Conservation (phyloP, 2,329 filamentous ascomycete species). For the Calonectria multiphialidica region DNA sequence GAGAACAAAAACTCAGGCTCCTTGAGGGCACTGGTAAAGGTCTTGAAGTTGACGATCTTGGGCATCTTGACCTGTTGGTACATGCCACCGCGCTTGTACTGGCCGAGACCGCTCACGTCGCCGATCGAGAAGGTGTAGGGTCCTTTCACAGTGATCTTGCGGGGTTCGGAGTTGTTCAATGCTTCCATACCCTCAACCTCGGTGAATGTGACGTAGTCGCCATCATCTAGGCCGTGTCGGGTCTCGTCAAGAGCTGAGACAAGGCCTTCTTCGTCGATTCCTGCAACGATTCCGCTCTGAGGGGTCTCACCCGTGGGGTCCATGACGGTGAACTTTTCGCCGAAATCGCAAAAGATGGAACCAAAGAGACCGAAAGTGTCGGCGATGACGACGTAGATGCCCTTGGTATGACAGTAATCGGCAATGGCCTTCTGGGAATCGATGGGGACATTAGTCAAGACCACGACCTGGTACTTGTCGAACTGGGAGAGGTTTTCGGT, state of each 20-base stretch:
- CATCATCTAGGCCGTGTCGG: conserved; percentile 94
- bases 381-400: conserved; percentile 88
- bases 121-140: conserved; percentile 98
- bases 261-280: conserved; percentile 88
- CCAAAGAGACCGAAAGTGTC: conserved; percentile 96
- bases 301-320: conserved; percentile 93
- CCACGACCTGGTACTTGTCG: conserved; percentile 92
- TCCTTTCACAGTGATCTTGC: conserved; percentile 93
- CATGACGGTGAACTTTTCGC: conserved; percentile 90
- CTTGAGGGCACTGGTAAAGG: conserved; percentile 81
- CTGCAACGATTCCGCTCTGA: conserved; percentile 88
- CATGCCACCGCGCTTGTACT: conserved; percentile 89
- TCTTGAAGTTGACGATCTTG: conserved; percentile 90
- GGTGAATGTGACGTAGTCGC: conserved; percentile 94
- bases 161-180: conserved; percentile 85
- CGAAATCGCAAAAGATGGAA: conserved; percentile 97
- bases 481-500: conserved; percentile 83
- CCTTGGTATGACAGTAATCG: conserved; percentile 94
- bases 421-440: conserved; percentile 85
- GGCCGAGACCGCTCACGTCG: conserved; percentile 86
- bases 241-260: conserved; percentile 96
- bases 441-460: conserved; percentile 87
- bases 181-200: conserved; percentile 93
- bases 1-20: conserved; percentile 92
- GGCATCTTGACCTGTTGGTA: conserved; percentile 99